A percentile compares a stretch with the other conserved stretches of the same genome.
Evolutionary conservation across 306 rosid genomes (phyloP).

Genomic region (Spatholobus suberectus): DNA sequence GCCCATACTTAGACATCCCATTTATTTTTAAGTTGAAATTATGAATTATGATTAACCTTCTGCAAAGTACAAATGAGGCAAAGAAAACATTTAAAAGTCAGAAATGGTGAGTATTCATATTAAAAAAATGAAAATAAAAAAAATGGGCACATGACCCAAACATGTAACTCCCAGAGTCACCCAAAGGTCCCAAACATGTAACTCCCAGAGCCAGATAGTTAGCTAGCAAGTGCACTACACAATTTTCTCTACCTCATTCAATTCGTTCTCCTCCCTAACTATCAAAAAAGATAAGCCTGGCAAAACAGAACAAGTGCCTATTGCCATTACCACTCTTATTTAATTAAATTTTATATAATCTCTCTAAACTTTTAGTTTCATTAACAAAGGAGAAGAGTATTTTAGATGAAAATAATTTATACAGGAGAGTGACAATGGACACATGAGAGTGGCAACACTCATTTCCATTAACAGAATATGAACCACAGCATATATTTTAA

Average conservation of each 20-base stretch:
- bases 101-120: background rate
- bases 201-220: background rate
- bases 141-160: background rate
- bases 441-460: background rate
- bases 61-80: background rate
- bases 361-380: background rate
- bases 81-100: background rate
- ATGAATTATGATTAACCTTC: background rate
- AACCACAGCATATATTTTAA: background rate
- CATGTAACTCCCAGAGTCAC: slow-evolving; percentile 4
- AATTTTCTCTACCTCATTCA: background rate
- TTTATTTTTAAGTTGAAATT: background rate
- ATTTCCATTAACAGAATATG: background rate
- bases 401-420: background rate
- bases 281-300: background rate
- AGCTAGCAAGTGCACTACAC: background rate
- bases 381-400: background rate
- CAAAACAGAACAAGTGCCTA: background rate
- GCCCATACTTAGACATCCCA: background rate
- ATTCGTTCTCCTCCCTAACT: background rate
- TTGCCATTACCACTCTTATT: background rate
- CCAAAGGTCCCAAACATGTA: slow-evolving; percentile 13
- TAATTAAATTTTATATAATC: background rate
- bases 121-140: background rate
- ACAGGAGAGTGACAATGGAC: background rate